Conservation (phyloP, 2,329 filamentous ascomycete species). For the Boeremia lycopersici region DNA sequence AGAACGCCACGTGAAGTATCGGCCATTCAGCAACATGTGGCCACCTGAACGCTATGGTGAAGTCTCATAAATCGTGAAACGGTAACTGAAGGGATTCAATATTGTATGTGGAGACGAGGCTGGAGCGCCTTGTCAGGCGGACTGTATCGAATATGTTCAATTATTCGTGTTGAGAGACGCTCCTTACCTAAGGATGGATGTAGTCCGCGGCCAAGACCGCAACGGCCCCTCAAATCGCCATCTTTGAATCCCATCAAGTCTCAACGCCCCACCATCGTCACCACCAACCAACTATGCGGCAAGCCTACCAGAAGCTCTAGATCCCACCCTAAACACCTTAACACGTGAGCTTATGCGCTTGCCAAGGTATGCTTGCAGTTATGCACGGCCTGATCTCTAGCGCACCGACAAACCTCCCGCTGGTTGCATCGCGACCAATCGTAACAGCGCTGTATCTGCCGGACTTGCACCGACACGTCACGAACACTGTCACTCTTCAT, state of each 20-base stretch:
- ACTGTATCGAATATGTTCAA: conserved; percentile 6
- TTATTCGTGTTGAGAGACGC: conserved; percentile 14
- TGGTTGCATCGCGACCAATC: conserved; percentile 6
- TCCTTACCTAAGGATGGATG: conserved; percentile 8
- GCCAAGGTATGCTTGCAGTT: conserved; percentile 7
- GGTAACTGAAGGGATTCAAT: conserved; percentile 4
- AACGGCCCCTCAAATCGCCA: conserved; percentile 3
- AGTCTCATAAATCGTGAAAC: neutral
- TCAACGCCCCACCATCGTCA: conserved; percentile 12
- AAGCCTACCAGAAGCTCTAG: conserved; percentile 16
- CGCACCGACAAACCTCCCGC: conserved; percentile 20
- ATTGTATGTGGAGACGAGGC: conserved; percentile 1
- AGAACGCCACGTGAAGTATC: neutral
- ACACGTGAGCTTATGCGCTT: conserved; percentile 13
- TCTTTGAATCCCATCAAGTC: conserved; percentile 1
- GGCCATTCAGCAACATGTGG: neutral
- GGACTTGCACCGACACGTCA: conserved; percentile 6
- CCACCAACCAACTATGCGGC: conserved; percentile 7
- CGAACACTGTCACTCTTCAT: conserved; percentile 1
- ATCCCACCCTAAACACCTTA: conserved; percentile 11
- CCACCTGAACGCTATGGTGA: neutral
- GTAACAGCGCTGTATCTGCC: neutral
- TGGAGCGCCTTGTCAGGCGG: conserved; percentile 11
- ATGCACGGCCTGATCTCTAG: conserved; percentile 8
- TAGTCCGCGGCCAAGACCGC: conserved; percentile 10